Percentiles rank a stretch among this genome's conserved stretches.
Conservation (phyloP, 108 stramenopile species). For the Asterionellopsis glacialis region DNA sequence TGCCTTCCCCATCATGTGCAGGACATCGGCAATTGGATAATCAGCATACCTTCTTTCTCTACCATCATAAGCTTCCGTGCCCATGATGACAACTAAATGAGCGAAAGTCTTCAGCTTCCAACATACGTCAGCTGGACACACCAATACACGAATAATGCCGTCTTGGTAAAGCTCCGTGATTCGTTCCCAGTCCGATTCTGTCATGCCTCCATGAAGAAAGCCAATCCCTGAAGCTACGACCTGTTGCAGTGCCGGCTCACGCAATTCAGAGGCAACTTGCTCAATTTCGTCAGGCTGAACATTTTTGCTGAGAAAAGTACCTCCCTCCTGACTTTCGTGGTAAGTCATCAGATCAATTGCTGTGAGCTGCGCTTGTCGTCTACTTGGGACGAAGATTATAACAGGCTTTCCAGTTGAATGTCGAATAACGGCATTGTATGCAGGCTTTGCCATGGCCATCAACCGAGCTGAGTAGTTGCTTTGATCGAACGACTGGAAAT, state of each 20-base stretch:
- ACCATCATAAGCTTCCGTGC: constrained; percentile 95
- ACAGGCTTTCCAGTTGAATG: constrained; percentile 70
- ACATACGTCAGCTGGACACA: constrained; percentile 82
- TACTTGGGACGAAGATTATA: constrained; percentile 92
- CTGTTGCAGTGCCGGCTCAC: constrained; percentile 85
- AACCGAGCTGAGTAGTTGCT: constrained; percentile 85
- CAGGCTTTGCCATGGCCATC: constrained; percentile 96
- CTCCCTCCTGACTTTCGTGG: constrained; percentile 58
- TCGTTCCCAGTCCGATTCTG: constrained; percentile 64
- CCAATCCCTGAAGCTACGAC: constrained; percentile 85
- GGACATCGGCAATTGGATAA: constrained; percentile 87
- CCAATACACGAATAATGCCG: constrained; percentile 73
- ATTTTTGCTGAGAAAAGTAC: constrained; percentile 38
- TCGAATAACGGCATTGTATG: constrained; percentile 79
- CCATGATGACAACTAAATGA: constrained; percentile 92
- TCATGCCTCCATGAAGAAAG: constrained; percentile 91
- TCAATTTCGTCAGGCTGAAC: constrained; percentile 19
- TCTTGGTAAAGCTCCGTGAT: constrained; percentile 67
- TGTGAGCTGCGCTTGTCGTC: constrained; percentile 95
- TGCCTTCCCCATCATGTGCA: constrained; percentile 95
- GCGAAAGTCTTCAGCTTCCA: constrained; percentile 76
- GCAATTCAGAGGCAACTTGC: constrained; percentile 24
- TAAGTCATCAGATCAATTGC: constrained; percentile 98
- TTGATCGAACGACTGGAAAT: constrained; percentile 92
- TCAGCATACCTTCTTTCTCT: constrained; percentile 90